These are phyloP conservation scores for Przewalskia tangutica DNA, from an alignment of 257 asterid species.

Conservation along the genomic window DNA sequence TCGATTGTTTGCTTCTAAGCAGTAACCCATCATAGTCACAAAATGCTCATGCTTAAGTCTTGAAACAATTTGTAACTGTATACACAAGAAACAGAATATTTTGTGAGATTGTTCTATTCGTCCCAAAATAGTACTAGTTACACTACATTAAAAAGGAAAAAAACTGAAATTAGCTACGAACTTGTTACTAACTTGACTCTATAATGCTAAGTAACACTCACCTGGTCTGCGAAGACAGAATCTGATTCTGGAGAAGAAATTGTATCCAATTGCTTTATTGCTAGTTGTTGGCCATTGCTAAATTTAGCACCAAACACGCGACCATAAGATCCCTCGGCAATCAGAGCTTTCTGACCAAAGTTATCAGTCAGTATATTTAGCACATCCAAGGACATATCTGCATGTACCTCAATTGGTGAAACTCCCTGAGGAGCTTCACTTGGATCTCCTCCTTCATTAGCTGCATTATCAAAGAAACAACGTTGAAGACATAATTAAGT, in stretches of 20 bases:
- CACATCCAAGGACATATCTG: conserved; percentile 49
- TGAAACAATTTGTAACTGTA: conserved; percentile 58
- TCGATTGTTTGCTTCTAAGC: conserved; percentile 50
- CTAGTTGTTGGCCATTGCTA: conserved; percentile 37
- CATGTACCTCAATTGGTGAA: conserved; percentile 53
- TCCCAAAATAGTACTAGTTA: neutral
- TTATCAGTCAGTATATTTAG: conserved; percentile 45
- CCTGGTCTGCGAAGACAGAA: conserved; percentile 45
- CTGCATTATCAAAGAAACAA: conserved; percentile 11
- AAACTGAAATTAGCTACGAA: too few species aligned
- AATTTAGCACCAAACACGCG: conserved; percentile 49
- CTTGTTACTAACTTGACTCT: too few species aligned
- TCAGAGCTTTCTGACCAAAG: conserved; percentile 49
- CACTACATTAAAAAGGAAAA: too few species aligned
- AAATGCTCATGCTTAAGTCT: conserved; percentile 62
- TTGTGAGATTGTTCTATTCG: neutral
- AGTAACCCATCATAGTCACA: conserved; percentile 57
- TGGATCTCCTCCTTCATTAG: conserved; percentile 57
- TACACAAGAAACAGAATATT: neutral
- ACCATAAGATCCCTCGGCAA: conserved; percentile 84
- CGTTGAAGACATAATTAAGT: neutral
- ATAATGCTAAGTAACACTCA: neutral
- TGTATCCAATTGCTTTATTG: conserved; percentile 64
- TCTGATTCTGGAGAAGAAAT: conserved; percentile 49
- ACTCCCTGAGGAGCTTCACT: conserved; percentile 45